Base-by-base conservation (phyloP, 768 basidiomycete genomes). In the Infundibulicybe gibba region DNA sequence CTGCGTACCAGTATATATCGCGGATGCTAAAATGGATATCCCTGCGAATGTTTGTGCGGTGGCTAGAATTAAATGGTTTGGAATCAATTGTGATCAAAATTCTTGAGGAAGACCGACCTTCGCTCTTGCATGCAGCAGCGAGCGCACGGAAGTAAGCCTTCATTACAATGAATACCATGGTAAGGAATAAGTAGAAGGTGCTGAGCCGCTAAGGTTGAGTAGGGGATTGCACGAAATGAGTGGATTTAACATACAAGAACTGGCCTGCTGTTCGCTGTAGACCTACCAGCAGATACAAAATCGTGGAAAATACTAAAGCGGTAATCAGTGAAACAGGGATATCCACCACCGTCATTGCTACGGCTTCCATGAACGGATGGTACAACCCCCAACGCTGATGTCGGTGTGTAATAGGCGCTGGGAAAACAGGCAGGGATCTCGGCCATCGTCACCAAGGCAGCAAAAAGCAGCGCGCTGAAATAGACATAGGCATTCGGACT, bases 141-240 rank as follows among this genome's bases (percentile, higher is more conserved):
- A 87, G 54, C 0, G 72, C 71, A 15, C 90, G 74, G 75, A 91
- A 94, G 72, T 83, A 82, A 0, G 80, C 81, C 61, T 85, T 85
- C 77, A 91, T 85, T 9, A 81, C 64, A 25, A 90, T 49, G 19
- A 82, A 74, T 44, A 81, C 73, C 4, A 72, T 63, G 41, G 80
- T 71, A 8, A 80, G 53, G 49, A 83, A 76, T 17, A 89, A 59
- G 58, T 79, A 73, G 61, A 77, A 81, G 19, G 72, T 77, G 59
- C 84, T 85, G 47, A 3, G 30, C 6, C 33, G 38, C 14, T 17
- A 31, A 14, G 15, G 32, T 40, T 32, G 40, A 30, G 10, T 48
- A 57, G 43, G 37, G 9, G 16, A 15, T 16, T 35, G 20, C 19
- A 31, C 25, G 17, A 13, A 41, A 20, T 15, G 13, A 16, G 43